phyloP scores from a whole-genome alignment of 1,139 yeast genomes.

The Kodamaea suecica region DNA sequence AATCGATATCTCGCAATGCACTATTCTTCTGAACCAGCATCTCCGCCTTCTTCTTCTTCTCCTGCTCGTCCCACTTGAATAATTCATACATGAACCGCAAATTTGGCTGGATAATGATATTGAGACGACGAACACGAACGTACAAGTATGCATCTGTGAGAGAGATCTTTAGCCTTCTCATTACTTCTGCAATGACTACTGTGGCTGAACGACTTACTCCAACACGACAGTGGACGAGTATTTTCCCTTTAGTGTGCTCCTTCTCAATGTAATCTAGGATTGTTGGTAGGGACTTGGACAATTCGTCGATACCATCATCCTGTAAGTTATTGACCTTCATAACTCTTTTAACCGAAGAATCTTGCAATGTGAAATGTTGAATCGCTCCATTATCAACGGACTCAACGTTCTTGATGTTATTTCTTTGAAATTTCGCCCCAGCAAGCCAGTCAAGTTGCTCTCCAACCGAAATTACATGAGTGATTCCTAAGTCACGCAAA shows the following conservation, averaged over 20 bases:
- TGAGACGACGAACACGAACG: conserved; percentile 45
- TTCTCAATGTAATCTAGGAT: conserved; percentile 37
- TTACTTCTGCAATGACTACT: conserved; percentile 48
- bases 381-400: conserved; percentile 31
- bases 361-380: conserved; percentile 22
- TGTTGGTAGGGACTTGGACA: conserved; percentile 33
- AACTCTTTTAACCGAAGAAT: conserved; percentile 29
- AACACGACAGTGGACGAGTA: conserved; percentile 49
- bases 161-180: conserved; percentile 36
- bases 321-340: conserved; percentile 46
- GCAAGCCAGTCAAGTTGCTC: conserved; percentile 67
- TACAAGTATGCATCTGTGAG: conserved; percentile 45
- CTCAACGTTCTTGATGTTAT: conserved; percentile 25
- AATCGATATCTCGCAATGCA: conserved; percentile 66
- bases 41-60: conserved; percentile 16
- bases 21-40: conserved; percentile 6
- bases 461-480: conserved; percentile 81
- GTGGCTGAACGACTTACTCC: conserved; percentile 51
- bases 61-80: conserved; percentile 47
- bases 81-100: conserved; percentile 48
- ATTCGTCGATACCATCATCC: conserved; percentile 49
- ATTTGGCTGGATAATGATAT: conserved; percentile 49
- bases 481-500: conserved; percentile 63
- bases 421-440: conserved; percentile 28
- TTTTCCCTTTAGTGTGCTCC: conserved; percentile 29